phyloP scores from a whole-genome alignment of 148 eudicot species.

The Euryodendron excelsum region DNA sequence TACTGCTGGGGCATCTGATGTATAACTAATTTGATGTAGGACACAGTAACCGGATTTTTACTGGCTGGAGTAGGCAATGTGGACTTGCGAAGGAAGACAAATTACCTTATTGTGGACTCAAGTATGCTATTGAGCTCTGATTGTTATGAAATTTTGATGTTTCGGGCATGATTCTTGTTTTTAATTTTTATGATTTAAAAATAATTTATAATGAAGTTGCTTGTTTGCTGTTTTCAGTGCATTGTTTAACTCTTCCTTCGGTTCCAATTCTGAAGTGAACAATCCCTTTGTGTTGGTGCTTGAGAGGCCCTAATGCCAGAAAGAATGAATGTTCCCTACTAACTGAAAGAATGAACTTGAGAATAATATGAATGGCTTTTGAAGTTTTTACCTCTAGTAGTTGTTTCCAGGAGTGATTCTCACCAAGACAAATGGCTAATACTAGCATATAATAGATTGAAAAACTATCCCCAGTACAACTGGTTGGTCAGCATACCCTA shows the following conservation, averaged over 20 bases:
- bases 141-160: not conserved
- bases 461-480: not conserved
- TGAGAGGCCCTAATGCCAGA: not conserved
- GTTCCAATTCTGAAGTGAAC: not conserved
- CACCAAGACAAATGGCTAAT: not conserved
- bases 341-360: not conserved
- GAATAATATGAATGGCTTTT: slow-evolving; percentile 2
- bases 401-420: not conserved
- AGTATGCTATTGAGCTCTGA: slow-evolving; percentile 46
- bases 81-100: slow-evolving; percentile 93
- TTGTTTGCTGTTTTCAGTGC: not conserved
- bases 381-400: not conserved
- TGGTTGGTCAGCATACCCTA: not conserved
- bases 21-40: slow-evolving; percentile 46
- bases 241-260: not conserved
- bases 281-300: not conserved
- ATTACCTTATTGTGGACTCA: slow-evolving; percentile 92
- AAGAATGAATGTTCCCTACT: not conserved
- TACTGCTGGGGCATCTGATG: not conserved
- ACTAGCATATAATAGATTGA: not conserved
- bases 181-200: not conserved
- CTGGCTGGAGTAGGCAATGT: slow-evolving; percentile 98
- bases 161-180: not conserved
- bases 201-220: not conserved
- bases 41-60: slow-evolving; percentile 88